Percentiles rank a stretch among this genome's conserved stretches.
Evolutionary conservation across 75 land plant species (phyloP).

Genomic region (Isoetes taiwanensis): DNA sequence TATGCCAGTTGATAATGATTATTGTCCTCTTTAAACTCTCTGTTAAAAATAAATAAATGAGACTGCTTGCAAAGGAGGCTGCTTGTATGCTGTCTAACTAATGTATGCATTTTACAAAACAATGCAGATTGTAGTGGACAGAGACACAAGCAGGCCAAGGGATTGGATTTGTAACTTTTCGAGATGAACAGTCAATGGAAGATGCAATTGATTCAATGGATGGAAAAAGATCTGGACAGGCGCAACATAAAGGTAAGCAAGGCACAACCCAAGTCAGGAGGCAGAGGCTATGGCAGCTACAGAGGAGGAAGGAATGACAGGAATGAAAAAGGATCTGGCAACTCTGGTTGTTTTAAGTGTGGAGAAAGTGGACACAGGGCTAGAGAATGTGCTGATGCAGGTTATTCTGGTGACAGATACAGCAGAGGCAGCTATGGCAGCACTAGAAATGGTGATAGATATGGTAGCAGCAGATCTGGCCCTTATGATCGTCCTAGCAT

Average conservation of each 20-base stretch:
- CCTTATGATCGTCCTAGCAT: too few relatives aligned
- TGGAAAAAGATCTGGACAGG: conserved; percentile 55
- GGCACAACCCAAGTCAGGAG: conserved; percentile 39
- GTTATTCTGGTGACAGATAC: background rate
- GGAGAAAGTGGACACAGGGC: conserved; percentile 4
- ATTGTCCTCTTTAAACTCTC: too few relatives aligned
- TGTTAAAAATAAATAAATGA: too few relatives aligned
- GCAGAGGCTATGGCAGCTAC: conserved; percentile 38
- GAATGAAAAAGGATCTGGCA: background rate
- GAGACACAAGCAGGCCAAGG: conserved; percentile 20
- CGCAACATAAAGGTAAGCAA: conserved; percentile 61
- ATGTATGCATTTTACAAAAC: too few relatives aligned
- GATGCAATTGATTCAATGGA: conserved; percentile 67
- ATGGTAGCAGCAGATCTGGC: background rate
- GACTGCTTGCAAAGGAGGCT: too few relatives aligned
- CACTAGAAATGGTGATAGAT: background rate
- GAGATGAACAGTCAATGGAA: conserved; percentile 49
- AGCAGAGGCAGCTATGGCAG: background rate
- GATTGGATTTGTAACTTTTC: conserved; percentile 57
- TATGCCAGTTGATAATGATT: too few relatives aligned
- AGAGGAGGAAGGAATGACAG: conserved; percentile 11
- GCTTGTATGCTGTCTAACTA: too few relatives aligned
- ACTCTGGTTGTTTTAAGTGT: conserved; percentile 8
- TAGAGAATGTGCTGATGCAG: background rate
- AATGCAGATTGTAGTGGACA: conserved; percentile 55